Percentiles rank a stretch among this genome's conserved stretches.
These are phyloP conservation scores for Pichia sp. DNA, from an alignment of 1,139 yeast genomes.

Conservation along the genomic window DNA sequence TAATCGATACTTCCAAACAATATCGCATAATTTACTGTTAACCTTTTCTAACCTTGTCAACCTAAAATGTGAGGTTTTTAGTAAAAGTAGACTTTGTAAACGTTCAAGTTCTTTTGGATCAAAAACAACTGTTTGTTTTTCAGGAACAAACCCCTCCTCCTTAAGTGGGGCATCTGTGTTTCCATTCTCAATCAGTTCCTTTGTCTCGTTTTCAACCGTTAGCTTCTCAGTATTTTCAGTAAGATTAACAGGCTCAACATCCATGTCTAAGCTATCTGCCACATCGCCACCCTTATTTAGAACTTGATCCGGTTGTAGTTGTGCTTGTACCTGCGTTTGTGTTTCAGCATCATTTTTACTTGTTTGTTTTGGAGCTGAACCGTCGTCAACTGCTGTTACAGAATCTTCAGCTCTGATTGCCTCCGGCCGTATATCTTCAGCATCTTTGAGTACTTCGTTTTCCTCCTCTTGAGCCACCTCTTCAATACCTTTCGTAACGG, in stretches of 20 bases:
- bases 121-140: constrained; percentile 29
- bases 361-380: background rate
- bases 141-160: constrained; percentile 22
- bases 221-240: constrained; percentile 16
- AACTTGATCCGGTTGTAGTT: constrained; percentile 13
- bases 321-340: constrained; percentile 21
- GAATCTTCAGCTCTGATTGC: background rate
- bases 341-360: constrained; percentile 3
- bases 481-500: constrained; percentile 1
- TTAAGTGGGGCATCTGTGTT: constrained; percentile 25
- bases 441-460: constrained; percentile 1
- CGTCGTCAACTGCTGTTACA: constrained; percentile 1
- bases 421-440: background rate
- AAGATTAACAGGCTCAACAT: constrained; percentile 29
- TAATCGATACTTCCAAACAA: constrained; percentile 66
- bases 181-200: constrained; percentile 5
- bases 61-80: constrained; percentile 44
- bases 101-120: constrained; percentile 32
- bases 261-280: constrained; percentile 18
- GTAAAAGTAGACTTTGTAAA: constrained; percentile 33
- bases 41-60: constrained; percentile 72
- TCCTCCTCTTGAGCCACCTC: constrained; percentile 4
- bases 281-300: background rate
- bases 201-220: constrained; percentile 15
- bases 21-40: constrained; percentile 68